Percentiles rank a stretch among this genome's conserved stretches.
Evolutionary conservation across 352 stramenopile species (phyloP).

Genomic region (Pythium insidiosum): DNA sequence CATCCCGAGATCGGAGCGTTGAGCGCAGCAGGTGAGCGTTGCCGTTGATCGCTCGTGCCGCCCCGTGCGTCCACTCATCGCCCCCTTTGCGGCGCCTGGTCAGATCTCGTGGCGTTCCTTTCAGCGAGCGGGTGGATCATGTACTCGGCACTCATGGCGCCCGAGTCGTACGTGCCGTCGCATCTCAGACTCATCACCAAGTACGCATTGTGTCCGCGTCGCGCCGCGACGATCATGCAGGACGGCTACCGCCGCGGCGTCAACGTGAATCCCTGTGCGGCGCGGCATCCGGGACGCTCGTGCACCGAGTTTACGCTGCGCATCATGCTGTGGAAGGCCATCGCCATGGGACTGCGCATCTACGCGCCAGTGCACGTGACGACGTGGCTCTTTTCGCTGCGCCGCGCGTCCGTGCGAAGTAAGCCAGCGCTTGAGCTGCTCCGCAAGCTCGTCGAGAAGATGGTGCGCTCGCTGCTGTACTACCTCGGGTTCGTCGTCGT

Average conservation of each 20-base stretch:
- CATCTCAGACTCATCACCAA: constrained; percentile 55
- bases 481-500: constrained; percentile 43
- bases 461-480: constrained; percentile 43
- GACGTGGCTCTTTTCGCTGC: constrained; percentile 37
- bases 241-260: constrained; percentile 26
- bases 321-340: constrained; percentile 28
- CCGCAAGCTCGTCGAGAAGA: constrained; percentile 20
- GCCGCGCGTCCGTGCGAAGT: constrained; percentile 25
- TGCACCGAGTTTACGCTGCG: constrained; percentile 35
- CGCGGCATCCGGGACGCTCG: constrained; percentile 27
- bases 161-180: constrained; percentile 41
- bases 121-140: constrained; percentile 47
- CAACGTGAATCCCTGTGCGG: constrained; percentile 39
- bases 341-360: constrained; percentile 29
- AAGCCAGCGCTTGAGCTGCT: constrained; percentile 22
- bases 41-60: no score
- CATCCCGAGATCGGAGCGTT: constrained; percentile 22
- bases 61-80: constrained; percentile 10
- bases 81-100: not conserved
- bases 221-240: constrained; percentile 25
- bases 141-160: constrained; percentile 49
- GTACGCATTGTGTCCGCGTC: constrained; percentile 36
- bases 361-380: constrained; percentile 52
- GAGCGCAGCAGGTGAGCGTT: no score
- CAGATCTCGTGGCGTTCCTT: constrained; percentile 49